Evolutionary conservation across 495 filamentous ascomycete species (phyloP).

Genomic region (Trichoderma virens): DNA sequence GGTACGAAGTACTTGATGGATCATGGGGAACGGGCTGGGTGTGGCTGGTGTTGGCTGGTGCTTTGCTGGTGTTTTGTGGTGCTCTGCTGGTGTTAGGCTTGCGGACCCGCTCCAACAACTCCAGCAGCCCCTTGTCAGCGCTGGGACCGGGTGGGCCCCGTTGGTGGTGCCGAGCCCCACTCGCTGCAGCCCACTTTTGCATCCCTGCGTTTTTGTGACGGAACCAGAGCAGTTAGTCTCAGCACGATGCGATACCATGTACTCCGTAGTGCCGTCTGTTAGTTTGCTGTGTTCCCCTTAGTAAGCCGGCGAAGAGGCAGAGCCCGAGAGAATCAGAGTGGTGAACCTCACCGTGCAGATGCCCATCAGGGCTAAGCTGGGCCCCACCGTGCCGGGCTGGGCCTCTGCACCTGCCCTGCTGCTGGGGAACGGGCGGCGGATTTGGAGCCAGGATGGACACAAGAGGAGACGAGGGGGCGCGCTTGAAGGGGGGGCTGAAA

Average conservation of each 20-base stretch:
- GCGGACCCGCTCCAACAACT: neutral
- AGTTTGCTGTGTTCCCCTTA: too few relatives aligned
- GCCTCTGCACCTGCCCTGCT: constrained; percentile 1
- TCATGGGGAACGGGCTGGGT: neutral
- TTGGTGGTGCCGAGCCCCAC: neutral
- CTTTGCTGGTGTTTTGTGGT: too few relatives aligned
- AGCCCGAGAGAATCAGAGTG: too few relatives aligned
- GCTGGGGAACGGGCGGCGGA: neutral
- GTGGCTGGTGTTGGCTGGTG: too few relatives aligned
- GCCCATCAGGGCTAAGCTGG: neutral
- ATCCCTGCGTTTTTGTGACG: neutral
- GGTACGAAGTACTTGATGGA: too few relatives aligned
- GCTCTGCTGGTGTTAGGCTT: constrained; percentile 8
- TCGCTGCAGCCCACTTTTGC: neutral
- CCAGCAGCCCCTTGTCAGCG: neutral
- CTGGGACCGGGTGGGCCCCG: neutral
- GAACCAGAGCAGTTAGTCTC: too few relatives aligned
- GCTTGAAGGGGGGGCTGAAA: neutral
- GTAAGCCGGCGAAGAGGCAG: too few relatives aligned
- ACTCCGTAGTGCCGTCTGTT: too few relatives aligned
- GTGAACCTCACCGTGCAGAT: neutral
- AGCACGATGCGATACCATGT: too few relatives aligned
- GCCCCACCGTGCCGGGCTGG: constrained; percentile 7
- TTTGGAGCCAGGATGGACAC: neutral
- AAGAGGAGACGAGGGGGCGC: neutral